Percentiles rank a stretch among this genome's conserved stretches.
These are phyloP conservation scores for Arxiozyma heterogenica DNA, from an alignment of 1,139 yeast genomes.

Conservation along the genomic window DNA sequence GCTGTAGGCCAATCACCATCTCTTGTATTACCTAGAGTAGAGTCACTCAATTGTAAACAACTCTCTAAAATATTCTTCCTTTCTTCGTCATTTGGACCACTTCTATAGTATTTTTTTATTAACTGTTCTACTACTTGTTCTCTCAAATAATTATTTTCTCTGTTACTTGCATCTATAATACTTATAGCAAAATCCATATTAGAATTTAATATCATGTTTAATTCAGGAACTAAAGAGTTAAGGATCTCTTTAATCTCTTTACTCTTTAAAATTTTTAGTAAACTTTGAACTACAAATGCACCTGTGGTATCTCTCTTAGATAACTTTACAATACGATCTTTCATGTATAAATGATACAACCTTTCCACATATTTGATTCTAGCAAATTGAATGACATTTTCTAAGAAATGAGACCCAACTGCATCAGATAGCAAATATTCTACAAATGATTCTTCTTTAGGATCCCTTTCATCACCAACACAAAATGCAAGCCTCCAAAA, in stretches of 20 bases:
- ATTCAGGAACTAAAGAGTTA: conserved; percentile 60
- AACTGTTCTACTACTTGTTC: conserved; percentile 58
- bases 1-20: conserved; percentile 84
- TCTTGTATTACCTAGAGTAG: conserved; percentile 71
- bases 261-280: conserved; percentile 51
- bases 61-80: conserved; percentile 52
- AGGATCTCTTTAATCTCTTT: conserved; percentile 55
- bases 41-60: conserved; percentile 50
- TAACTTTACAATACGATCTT: conserved; percentile 58
- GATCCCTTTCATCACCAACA: conserved; percentile 40
- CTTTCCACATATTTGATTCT: conserved; percentile 63
- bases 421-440: conserved; percentile 79
- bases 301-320: conserved; percentile 77
- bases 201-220: conserved; percentile 52
- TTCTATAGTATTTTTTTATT: conserved; percentile 49
- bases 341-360: conserved; percentile 62
- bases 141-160: conserved; percentile 50
- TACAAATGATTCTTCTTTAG: conserved; percentile 70
- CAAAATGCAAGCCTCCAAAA: conserved; percentile 49
- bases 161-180: conserved; percentile 58
- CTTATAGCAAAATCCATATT: conserved; percentile 64
- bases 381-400: conserved; percentile 57
- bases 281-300: conserved; percentile 67
- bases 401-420: conserved; percentile 85
- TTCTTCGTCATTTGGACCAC: conserved; percentile 29